phyloP scores from a whole-genome alignment of 2,329 filamentous ascomycete species.

The Phoma sp. region DNA sequence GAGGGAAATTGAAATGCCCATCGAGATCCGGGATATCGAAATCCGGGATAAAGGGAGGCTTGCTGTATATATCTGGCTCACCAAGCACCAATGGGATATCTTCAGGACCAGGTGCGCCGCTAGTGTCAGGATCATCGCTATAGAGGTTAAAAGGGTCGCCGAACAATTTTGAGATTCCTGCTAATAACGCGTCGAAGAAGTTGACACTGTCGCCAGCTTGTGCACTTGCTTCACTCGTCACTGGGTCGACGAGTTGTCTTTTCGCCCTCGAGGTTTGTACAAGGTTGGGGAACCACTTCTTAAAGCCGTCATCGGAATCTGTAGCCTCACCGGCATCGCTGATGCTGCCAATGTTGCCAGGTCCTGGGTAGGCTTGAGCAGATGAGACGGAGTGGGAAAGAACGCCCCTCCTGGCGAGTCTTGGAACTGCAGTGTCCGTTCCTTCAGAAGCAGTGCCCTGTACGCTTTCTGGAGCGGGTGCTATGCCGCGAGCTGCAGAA shows the following conservation, averaged over 20 bases:
- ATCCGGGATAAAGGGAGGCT: conserved; percentile 5
- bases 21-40: conserved; percentile 13
- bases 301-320: conserved; percentile 12
- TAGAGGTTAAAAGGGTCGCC: conserved; percentile 4
- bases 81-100: not conserved
- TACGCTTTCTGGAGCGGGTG: not conserved
- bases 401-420: not conserved
- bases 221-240: conserved; percentile 9
- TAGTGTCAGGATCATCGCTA: not conserved
- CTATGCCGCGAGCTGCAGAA: not conserved
- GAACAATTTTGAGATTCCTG: not conserved
- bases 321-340: conserved; percentile 5
- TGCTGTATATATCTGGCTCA: conserved; percentile 1
- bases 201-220: not conserved
- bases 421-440: not conserved
- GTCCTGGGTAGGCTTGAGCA: conserved; percentile 6
- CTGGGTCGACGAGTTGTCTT: conserved; percentile 10
- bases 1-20: not conserved
- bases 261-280: conserved; percentile 4
- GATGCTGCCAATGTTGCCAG: conserved; percentile 4
- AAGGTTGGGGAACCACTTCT: conserved; percentile 9
- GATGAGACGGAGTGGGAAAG: not conserved
- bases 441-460: not conserved
- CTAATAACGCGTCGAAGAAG: conserved; percentile 4
- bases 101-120: not conserved